Evolutionary conservation across 139 green algal genomes (phyloP), one percentile per base, ranked within the genome.

Genomic region (Chlamydomonas sphaeroides): DNA sequence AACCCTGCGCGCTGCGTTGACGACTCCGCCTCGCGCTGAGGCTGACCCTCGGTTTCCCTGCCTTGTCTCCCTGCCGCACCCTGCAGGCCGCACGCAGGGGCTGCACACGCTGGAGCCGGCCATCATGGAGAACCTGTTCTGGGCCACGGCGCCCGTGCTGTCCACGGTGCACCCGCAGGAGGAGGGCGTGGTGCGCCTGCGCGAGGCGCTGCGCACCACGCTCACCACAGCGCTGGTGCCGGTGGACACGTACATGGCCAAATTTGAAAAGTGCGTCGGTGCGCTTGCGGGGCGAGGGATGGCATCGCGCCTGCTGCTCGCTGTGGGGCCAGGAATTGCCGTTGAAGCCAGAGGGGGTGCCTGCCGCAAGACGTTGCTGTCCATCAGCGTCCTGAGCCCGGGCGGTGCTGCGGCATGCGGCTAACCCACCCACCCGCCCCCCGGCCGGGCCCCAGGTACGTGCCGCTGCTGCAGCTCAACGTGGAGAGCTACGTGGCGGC

Each of bases 91-190:
- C 59, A 57, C 75, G 53, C 85, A 93, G 83, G 88, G 87, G 49
- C 83, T 97, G 32, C 83, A 82, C 18, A 79, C 92, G 69, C 84
- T 97, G 42, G 94, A 97, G 88, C 91, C 94, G 0, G 38, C 84
- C 35, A 90, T 97, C 68, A 97, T 97, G 93, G 93, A 96, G 81
- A 79, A 88, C 15, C 85, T 97, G 36, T 94, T 96, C 73, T 97
- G 92, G 91, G 88, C 90, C 15, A 79, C 86, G 33, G 70, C 86
- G 21, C 91, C 90, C 6, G 70, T 84, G 72, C 88, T 97, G 20
- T 91, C 87, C 42, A 74, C 85, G 0, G 88, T 95, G 57, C 91
- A 95, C 79, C 87, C 88, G 21, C 59, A 77, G 66, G 78, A 84
- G 66, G 78, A 77, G 53, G 39, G 33, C 20, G 66, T 78, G 53